Evolutionary conservation across 768 basidiomycete genomes (phyloP).

Genomic region (Lactarius akahatsu): DNA sequence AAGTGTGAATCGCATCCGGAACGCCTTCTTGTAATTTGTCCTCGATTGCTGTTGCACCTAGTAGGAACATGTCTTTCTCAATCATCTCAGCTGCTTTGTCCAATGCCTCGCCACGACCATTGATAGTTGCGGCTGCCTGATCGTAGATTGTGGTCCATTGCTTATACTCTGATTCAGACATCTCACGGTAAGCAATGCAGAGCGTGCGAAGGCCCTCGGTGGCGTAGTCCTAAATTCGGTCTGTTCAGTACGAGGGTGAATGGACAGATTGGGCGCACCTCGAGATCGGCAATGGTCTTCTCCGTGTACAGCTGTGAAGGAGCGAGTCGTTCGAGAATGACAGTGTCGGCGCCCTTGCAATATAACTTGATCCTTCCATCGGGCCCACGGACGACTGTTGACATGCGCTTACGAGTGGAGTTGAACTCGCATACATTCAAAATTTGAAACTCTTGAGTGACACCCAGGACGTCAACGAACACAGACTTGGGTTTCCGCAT

Average conservation of each 20-base stretch:
- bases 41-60: conserved; percentile 98
- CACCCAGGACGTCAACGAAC: conserved; percentile 78
- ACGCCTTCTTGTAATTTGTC: conserved; percentile 99
- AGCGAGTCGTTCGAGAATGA: conserved; percentile 90
- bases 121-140: conserved; percentile 92
- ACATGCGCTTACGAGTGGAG: conserved; percentile 97
- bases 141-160: conserved; percentile 89
- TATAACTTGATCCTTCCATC: conserved; percentile 93
- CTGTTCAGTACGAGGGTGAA: conserved; percentile 10
- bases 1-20: conserved; percentile 94
- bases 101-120: conserved; percentile 90
- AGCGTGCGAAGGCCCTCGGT: conserved; percentile 95
- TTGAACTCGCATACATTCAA: conserved; percentile 99
- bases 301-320: conserved; percentile 84
- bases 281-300: conserved; percentile 83
- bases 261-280: conserved; percentile 49
- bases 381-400: conserved; percentile 83
- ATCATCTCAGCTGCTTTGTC: conserved; percentile 95
- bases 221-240: conserved; percentile 73
- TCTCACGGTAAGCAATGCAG: conserved; percentile 93
- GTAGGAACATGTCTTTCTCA: conserved; percentile 87
- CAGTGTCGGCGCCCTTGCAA: conserved; percentile 97
- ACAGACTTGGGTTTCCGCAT: conserved; percentile 95
- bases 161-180: conserved; percentile 85
- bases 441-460: conserved; percentile 78